Evolutionary conservation across 2,329 filamentous ascomycete genomes (phyloP), one percentile per base, ranked within the genome.

Genomic region (Alternaria tenuissima): DNA sequence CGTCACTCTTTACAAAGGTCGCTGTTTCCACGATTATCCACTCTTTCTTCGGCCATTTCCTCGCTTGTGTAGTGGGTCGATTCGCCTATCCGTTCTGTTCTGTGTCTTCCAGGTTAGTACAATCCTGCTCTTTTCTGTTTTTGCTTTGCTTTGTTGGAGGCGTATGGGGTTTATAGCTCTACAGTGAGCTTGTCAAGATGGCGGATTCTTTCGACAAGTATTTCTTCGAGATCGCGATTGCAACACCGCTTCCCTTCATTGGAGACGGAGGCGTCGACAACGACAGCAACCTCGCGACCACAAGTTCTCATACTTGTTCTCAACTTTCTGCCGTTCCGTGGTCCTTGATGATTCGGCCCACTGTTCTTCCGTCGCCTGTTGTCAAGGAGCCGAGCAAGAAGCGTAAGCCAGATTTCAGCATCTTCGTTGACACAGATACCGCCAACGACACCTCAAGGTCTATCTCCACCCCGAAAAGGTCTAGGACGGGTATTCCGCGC

Each of bases 351-450:
- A 20, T 24, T 34, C n/a, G 32, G 12, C 22, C 39, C 28, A 28
- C 43, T 12, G 16, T 44, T 8, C n/a, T 41, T 14, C 34, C 53
- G 3, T 20, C 24, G 3, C 39, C 41, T 42, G 32, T 22, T 26
- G 8, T 42, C 39, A 18, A 41, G 43, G 34, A 55, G 32, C 32
- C 32, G 8, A 62, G 47, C 42, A 68, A 66, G 34, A 34, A 38
- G 26, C 65, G 62, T 32, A 65, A 63, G 14, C 30, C 54, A 1
- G 46, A 62, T 1, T 64, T 72, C 51, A 52, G 48, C 14, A 56
- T 71, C 20, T 69, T 68, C 48, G 34, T 59, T 18, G 68, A 70
- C 18, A 20, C 44, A 3, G 32, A 60, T 26, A 24, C 44, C 1
- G 30, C n/a, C 14, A 51, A 32, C n/a, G 34, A 36, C 2, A 2